Base-by-base conservation (phyloP, 1,139 yeast genomes). In the Meyerozyma athensensis region DNA sequence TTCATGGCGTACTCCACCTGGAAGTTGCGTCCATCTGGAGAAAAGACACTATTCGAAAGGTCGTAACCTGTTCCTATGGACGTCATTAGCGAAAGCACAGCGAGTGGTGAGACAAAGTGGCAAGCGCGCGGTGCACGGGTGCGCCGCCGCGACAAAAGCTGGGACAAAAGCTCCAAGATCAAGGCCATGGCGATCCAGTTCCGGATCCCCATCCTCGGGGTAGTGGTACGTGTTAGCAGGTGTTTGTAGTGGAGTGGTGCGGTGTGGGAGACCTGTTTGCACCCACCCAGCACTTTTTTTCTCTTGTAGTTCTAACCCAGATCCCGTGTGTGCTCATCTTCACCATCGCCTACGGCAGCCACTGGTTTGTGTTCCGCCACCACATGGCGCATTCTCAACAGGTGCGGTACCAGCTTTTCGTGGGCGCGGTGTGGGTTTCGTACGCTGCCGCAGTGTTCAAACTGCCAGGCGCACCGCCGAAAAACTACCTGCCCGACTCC, bases 1-100 rank as follows among this genome's bases (percentile, higher is more conserved):
- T 94, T 94, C 58, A 85, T 75, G 32, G 99, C 99, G 54, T 94
- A 94, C 64, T 94, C 98, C 18, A 92, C 98, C 65, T 94, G 99
- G 68, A 94, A 94, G 64, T 90, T 92, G 66, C 98, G 79, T 37
- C 99, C 99, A 61, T 94, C 98, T 49, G 74, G 75, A 35, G 75
- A 69, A 61, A 85, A 85, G 43, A 89, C 95, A 68, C 95, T 83
- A 68, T 90, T 90, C 34, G 96, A 86, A 58, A 90, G 78, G 71
- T 90, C 97, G 76, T 90, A 90, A 26, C 97, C 97, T 22, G 97
- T 90, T 53, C 97, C 97, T 56, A 90, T 89, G 38, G 97, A 89
- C 34, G 97, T 86, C 94, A 41, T 36, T 5, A n/a, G 12, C 10
- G 10, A n/a, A 22, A 22, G 10, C 8, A 8, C 22, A 7, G 28